Evolutionary conservation across 2,329 filamentous ascomycete genomes (phyloP).

Genomic region (Karstenula rhodostoma): DNA sequence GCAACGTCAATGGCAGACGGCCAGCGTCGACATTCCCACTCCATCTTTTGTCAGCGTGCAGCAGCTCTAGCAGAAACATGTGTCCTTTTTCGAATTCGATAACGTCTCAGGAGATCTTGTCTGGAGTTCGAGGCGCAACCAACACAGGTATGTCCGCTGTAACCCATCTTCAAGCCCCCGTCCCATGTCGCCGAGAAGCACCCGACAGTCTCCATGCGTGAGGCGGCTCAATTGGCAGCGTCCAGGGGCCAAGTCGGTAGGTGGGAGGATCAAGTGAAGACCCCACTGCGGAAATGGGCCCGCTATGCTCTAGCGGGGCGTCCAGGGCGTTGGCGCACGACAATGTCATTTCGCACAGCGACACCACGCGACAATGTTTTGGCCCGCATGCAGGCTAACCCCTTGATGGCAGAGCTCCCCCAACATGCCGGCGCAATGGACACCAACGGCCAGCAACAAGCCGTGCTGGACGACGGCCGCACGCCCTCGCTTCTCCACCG

Average conservation of each 20-base stretch:
- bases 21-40: constrained; percentile 25
- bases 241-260: not conserved
- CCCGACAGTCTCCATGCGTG: not conserved
- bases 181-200: not conserved
- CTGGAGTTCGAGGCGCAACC: constrained; percentile 2
- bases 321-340: constrained; percentile 10
- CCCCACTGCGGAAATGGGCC: constrained; percentile 9
- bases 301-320: constrained; percentile 17
- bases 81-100: constrained; percentile 39
- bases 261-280: not conserved
- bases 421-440: constrained; percentile 35
- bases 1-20: not conserved
- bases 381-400: constrained; percentile 34
- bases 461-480: constrained; percentile 16
- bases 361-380: constrained; percentile 35
- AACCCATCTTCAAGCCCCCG: not conserved
- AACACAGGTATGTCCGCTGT: constrained; percentile 11
- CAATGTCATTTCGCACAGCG: constrained; percentile 15
- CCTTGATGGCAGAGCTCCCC: constrained; percentile 34
- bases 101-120: constrained; percentile 33
- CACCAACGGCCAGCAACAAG: constrained; percentile 23
- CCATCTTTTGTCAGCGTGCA: constrained; percentile 41
- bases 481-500: constrained; percentile 75
- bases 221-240: not conserved
- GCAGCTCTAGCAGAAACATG: constrained; percentile 38